Evolutionary conservation across 1,139 yeast species (phyloP), one percentile per base, ranked within the genome.

Genomic region (Taiozyma sp.): DNA sequence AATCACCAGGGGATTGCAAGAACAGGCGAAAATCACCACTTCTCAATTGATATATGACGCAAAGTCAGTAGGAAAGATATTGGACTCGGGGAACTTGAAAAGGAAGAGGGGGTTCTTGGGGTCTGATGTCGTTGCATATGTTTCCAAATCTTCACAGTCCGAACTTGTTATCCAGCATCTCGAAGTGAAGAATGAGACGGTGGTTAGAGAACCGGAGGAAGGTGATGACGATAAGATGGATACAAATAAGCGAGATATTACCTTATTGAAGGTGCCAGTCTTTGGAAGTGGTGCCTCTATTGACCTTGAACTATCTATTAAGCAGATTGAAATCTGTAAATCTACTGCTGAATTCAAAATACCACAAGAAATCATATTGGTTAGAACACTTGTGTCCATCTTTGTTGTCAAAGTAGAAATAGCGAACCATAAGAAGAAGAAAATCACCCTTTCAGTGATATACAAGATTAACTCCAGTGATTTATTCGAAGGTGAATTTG

Each of bases 1-100:
- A 12, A 39, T 52, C 5, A 22, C 52, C 14, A 19, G 24, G 6
- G 47, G 46, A 13, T 30, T 45, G 56, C 27, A 57, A 58, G 10
- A 72, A 44, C 64, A 74, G 14, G 59, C 58, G 16, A 51, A 65
- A 1, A 54, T 70, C 22, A 55, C 61, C 19, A 23, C 24, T 0
- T 70, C 75, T 2, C 48, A 59, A 3, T 54, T 62, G 16, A 70
- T 74, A 2, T 73, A 68, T 54, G 79, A 76, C 56, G 79, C 81
- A 0, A 65, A 34, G 13, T n/a, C 70, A 0, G 58, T 58, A 48
- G 75, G 76, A 8, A 42, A 47, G 16, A n/a, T 55, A 28, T 12
- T 58, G 12, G 53, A 55, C 23, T 34, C 38, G 44, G 56, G 56
- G 4, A 13, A 32, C 8, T 14, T 53, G n/a, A 46, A 40, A 19